phyloP scores from a whole-genome alignment of 2,329 filamentous ascomycete species.

The Fusarium sp. region DNA sequence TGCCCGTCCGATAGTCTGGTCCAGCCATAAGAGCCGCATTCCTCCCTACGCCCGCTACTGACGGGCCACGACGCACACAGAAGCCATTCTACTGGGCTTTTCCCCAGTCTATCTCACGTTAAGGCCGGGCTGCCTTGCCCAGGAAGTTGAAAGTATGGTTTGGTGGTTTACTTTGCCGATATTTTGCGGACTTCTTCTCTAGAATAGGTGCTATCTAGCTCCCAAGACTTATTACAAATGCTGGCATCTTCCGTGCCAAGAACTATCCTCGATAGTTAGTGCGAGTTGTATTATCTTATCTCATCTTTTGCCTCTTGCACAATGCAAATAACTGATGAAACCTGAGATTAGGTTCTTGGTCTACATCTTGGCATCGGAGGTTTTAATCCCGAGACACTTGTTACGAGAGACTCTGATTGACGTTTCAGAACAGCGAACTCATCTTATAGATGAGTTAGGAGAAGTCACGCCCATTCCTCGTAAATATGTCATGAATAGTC shows the following conservation, averaged over 20 bases:
- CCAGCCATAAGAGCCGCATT: conserved; percentile 23
- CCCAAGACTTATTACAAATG: conserved; percentile 4
- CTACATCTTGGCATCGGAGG: background rate
- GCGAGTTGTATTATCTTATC: background rate
- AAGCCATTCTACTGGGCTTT: background rate
- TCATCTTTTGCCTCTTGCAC: conserved; percentile 1
- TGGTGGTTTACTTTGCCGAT: conserved; percentile 1
- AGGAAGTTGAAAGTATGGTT: background rate
- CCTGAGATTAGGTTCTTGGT: background rate
- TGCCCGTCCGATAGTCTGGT: conserved; percentile 3
- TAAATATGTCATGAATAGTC: too few species aligned
- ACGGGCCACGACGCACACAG: background rate
- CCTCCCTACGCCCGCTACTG: conserved; percentile 2
- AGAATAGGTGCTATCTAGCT: background rate
- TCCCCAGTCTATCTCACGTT: background rate
- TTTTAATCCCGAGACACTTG: background rate
- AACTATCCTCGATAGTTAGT: background rate
- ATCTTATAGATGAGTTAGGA: background rate
- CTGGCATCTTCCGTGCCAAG: background rate
- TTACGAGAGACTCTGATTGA: background rate
- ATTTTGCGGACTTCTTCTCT: background rate
- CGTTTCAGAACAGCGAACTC: background rate
- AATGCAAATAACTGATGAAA: conserved; percentile 2
- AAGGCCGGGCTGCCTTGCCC: background rate
- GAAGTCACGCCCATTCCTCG: too few species aligned